Base-by-base conservation (phyloP, 1,284 basidiomycete species). In the Ganoderma lucidum region DNA sequence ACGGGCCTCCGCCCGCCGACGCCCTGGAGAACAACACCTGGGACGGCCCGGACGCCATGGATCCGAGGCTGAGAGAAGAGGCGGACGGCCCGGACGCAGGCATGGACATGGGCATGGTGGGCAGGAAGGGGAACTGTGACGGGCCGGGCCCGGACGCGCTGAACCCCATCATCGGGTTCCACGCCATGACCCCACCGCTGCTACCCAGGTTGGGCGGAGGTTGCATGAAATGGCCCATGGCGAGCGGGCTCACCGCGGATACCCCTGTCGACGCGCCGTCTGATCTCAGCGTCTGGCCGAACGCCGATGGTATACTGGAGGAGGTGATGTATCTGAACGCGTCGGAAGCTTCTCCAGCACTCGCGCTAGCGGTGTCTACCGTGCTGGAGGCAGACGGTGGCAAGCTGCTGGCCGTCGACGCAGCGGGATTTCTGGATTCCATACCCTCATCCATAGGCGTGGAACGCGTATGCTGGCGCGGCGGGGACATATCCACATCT, bases 301-400 rank as follows among this genome's bases (percentile, higher is more conserved):
- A 61, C 59, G 37, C 39, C 14, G 23, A 6, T 15, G 59, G 41
- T 23, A 12, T 28, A 10, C 3, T 35, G 19, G n/a, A n/a, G 56
- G 56, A 59, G 5, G 56, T 39, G 19, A 78, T 65, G 72, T 79
- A 78, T 14, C 72, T 70, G 65, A 79, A 79, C 5, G 77, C 76
- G 58, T 77, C 76, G 12, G 61, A 41, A 2, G 48, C 35, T 10
- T 23, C 48, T 10, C 48, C 48, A 12, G 48, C 23, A 28, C 23
- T 28, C 10, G 48, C 10, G 3, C 23, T 28, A n/a, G 48, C 9
- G 0, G 3, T 10, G 4, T 68, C 62, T 17, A 48, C 6, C 6
- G 51, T 42, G 5, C 28, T 19, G 2, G 58, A 14, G 28, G 28
- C 55, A 35, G 35, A 35, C 35, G 35, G 35, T 35, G 35, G 35